phyloP scores from a whole-genome alignment of 192 early-diverging fungal species.

The Coemansia sp. region DNA sequence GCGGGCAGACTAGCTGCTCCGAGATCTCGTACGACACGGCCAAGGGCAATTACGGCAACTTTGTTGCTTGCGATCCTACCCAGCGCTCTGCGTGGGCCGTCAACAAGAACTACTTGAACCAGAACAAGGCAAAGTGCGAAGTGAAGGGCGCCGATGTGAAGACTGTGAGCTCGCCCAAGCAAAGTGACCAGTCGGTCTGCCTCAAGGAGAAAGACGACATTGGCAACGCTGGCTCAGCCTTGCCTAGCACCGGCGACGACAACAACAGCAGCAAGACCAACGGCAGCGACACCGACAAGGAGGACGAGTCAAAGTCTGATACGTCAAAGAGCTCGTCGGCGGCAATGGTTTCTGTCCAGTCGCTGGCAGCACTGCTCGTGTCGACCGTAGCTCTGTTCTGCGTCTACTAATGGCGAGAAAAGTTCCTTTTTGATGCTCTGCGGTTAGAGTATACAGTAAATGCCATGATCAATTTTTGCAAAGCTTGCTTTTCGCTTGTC shows the following conservation, averaged over 20 bases:
- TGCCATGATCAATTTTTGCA: no score
- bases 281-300: not conserved
- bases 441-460: no score
- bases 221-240: constrained; percentile 16
- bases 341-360: not conserved
- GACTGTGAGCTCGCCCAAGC: constrained; percentile 33
- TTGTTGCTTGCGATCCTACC: constrained; percentile 29
- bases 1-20: constrained; percentile 38
- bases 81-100: constrained; percentile 42
- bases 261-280: not conserved
- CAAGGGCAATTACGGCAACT: constrained; percentile 48
- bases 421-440: no score
- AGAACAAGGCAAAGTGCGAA: constrained; percentile 32
- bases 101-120: constrained; percentile 47
- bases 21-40: constrained; percentile 35
- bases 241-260: constrained; percentile 4
- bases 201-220: constrained; percentile 37
- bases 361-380: constrained; percentile 2
- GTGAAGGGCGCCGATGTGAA: constrained; percentile 29
- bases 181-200: constrained; percentile 15
- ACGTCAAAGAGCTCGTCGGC: not conserved
- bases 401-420: not conserved
- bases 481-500: no score
- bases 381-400: constrained; percentile 2
- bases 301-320: not conserved